phyloP scores from a whole-genome alignment of 768 basidiomycete genomes.

The Cystobasidium tubakii region DNA sequence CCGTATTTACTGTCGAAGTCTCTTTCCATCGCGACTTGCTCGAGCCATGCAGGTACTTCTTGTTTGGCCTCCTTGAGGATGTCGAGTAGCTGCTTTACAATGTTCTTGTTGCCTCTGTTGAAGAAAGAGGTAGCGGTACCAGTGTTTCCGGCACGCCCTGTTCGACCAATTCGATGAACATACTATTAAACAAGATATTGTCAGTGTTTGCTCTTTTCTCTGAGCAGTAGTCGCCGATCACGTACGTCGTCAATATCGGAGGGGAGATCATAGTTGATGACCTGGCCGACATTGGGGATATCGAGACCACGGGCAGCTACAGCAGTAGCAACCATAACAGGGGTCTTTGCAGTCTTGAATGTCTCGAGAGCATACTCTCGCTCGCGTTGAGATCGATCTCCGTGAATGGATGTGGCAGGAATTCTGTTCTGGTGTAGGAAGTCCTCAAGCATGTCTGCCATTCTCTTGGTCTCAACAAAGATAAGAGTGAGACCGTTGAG shows the following conservation, averaged over 20 bases:
- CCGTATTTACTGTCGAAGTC: constrained; percentile 59
- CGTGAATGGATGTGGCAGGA: constrained; percentile 93
- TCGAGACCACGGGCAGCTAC: constrained; percentile 98
- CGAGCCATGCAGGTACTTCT: constrained; percentile 85
- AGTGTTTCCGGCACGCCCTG: constrained; percentile 93
- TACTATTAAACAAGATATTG: constrained; percentile 13
- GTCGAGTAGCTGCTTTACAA: constrained; percentile 80
- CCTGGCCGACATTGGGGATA: constrained; percentile 98
- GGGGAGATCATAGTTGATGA: constrained; percentile 95
- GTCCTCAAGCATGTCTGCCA: constrained; percentile 97
- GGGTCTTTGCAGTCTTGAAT: constrained; percentile 90
- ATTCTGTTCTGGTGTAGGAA: constrained; percentile 78
- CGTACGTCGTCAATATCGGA: constrained; percentile 82
- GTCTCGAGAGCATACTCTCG: constrained; percentile 91
- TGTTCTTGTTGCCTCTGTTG: constrained; percentile 53
- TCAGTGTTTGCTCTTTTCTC: too few relatives aligned
- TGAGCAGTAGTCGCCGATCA: too few relatives aligned
- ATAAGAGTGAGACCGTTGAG: constrained; percentile 74
- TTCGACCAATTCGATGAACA: constrained; percentile 48
- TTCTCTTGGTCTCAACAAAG: constrained; percentile 98
- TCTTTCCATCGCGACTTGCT: constrained; percentile 70
- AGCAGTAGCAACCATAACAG: constrained; percentile 94
- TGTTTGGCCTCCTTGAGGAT: constrained; percentile 93
- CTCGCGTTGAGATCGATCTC: constrained; percentile 94
- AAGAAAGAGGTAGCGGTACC: constrained; percentile 89